These are phyloP conservation scores for Cryptococcus sp. DNA, from an alignment of 1,284 basidiomycete genomes.

Conservation along the genomic window DNA sequence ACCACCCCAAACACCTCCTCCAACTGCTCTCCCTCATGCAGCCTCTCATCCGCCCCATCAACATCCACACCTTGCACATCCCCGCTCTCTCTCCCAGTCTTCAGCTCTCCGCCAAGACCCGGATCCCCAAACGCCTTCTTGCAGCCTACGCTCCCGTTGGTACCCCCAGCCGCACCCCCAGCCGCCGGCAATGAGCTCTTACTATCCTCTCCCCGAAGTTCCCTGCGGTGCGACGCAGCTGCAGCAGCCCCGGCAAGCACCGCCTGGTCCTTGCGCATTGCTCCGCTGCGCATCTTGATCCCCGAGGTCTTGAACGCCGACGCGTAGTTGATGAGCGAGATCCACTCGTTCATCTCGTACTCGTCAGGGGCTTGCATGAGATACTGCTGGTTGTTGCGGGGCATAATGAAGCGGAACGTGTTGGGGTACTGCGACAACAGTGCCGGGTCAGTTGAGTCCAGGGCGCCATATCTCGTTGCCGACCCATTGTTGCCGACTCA, in stretches of 20 bases:
- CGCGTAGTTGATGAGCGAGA: constrained; percentile 89
- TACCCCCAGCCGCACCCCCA: not conserved
- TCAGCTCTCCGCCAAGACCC: not conserved
- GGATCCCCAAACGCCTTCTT: constrained; percentile 21
- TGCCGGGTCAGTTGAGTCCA: not conserved
- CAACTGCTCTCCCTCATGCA: constrained; percentile 46
- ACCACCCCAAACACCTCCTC: constrained; percentile 80
- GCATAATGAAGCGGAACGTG: constrained; percentile 74
- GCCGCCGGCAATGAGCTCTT: not conserved
- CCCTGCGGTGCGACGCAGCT: constrained; percentile 64
- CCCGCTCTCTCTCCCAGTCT: not conserved
- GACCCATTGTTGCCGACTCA: not conserved
- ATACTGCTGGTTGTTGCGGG: constrained; percentile 63
- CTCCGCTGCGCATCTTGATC: constrained; percentile 73
- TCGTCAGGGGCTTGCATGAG: constrained; percentile 73
- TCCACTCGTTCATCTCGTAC: constrained; percentile 84
- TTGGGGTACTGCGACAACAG: constrained; percentile 58
- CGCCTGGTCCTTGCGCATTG: constrained; percentile 66
- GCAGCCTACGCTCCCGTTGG: constrained; percentile 3
- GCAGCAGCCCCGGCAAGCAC: constrained; percentile 76
- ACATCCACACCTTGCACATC: constrained; percentile 26
- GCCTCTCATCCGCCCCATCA: constrained; percentile 32
- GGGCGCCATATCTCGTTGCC: not conserved
- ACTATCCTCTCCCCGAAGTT: constrained; percentile 17
- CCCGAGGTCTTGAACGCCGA: constrained; percentile 83